Conservation (phyloP, 306 rosid species). For the Acacia crassicarpa region DNA sequence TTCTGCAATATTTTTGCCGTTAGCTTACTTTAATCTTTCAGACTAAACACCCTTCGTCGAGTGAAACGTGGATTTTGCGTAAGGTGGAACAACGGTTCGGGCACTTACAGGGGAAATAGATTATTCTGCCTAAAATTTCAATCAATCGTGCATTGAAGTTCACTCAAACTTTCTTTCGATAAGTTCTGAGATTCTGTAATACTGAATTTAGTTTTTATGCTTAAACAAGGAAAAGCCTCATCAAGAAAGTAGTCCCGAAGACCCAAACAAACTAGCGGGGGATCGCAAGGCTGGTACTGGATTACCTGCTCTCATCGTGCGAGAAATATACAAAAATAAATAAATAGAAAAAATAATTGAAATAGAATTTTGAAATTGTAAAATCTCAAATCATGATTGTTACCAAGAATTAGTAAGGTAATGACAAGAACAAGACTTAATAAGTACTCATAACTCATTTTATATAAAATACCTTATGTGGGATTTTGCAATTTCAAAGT, state of each 20-base stretch:
- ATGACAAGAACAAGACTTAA: too few relatives aligned
- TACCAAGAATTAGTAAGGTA: too few relatives aligned
- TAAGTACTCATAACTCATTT: too few relatives aligned
- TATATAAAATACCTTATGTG: too few relatives aligned
- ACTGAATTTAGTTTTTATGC: neutral
- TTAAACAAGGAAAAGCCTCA: neutral
- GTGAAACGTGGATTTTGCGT: neutral
- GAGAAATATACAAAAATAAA: neutral
- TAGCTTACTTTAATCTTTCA: neutral
- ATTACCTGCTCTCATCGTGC: neutral
- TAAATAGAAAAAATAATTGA: too few relatives aligned
- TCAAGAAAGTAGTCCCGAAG: neutral
- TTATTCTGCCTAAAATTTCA: neutral
- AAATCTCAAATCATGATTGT: too few relatives aligned
- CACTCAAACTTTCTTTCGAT: neutral
- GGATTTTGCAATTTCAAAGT: too few relatives aligned
- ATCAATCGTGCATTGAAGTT: neutral
- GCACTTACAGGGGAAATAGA: neutral
- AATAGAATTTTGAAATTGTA: too few relatives aligned
- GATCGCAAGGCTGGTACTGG: neutral
- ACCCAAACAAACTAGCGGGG: neutral
- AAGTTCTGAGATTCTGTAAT: too few relatives aligned
- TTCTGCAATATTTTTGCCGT: neutral
- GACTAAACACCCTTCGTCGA: neutral
- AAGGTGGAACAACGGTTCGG: neutral